Conservation (phyloP, 441 rosid genomes). For the Oxalis stricta region DNA sequence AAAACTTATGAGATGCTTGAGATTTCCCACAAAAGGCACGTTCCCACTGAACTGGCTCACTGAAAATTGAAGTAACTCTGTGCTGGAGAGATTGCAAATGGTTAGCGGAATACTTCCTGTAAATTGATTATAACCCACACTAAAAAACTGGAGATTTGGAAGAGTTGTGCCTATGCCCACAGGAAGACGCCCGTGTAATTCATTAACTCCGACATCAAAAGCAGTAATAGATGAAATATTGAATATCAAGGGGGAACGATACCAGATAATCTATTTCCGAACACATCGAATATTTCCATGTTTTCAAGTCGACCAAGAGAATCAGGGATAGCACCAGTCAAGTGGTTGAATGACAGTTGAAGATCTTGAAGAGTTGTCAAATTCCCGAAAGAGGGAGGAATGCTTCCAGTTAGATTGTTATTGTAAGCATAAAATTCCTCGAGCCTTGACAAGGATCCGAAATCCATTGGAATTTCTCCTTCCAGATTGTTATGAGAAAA, state of each 20-base stretch:
- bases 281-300: fast-evolving
- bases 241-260: conserved; percentile 3
- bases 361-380: background rate
- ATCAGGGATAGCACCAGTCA: background rate
- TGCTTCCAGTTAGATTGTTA: background rate
- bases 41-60: conserved; percentile 3
- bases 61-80: background rate
- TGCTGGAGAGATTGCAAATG: conserved; percentile 6
- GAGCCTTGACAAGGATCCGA: background rate
- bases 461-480: background rate
- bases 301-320: background rate
- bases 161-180: background rate
- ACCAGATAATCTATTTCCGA: conserved; percentile 2
- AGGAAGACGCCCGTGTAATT: conserved; percentile 1
- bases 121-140: background rate
- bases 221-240: background rate
- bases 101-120: conserved; percentile 4
- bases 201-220: background rate
- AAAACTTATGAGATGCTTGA: too few species aligned
- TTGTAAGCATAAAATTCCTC: fast-evolving
- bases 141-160: background rate
- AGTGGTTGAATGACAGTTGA: fast-evolving
- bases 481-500: background rate
- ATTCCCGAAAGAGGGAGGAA: conserved; percentile 7
- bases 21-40: conserved; percentile 1